Percentiles rank a stretch among this genome's conserved stretches.
These are phyloP conservation scores for Metarhizium anisopliae DNA, from an alignment of 2,329 filamentous ascomycete species.

Conservation along the genomic window DNA sequence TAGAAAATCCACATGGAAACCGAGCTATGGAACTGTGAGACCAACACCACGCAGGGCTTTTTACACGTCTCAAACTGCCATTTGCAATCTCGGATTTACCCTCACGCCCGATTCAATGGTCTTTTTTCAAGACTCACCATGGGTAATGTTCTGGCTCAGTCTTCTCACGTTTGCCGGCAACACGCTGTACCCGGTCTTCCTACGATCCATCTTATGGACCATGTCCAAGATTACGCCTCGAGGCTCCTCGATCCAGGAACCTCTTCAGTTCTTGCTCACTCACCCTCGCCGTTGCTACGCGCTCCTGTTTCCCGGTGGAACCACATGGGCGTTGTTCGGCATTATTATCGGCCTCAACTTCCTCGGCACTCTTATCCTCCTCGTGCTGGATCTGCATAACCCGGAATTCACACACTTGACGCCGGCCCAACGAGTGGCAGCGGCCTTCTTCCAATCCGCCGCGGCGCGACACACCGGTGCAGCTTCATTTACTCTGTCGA, in stretches of 20 bases:
- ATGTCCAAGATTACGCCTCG: slow-evolving; percentile 37
- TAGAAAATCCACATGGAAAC: not conserved
- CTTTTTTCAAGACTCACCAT: slow-evolving; percentile 33
- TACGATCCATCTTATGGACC: slow-evolving; percentile 49
- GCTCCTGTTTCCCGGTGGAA: slow-evolving; percentile 49
- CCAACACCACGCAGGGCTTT: slow-evolving; percentile 29
- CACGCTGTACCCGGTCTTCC: slow-evolving; percentile 47
- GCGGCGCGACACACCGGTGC: slow-evolving; percentile 38
- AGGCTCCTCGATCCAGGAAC: slow-evolving; percentile 27
- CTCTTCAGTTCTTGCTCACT: slow-evolving; percentile 49
- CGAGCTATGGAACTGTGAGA: not conserved
- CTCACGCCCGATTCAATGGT: slow-evolving; percentile 47
- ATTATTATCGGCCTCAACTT: slow-evolving; percentile 43
- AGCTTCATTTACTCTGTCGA: slow-evolving; percentile 39
- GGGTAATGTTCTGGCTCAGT: slow-evolving; percentile 36
- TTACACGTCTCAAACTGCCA: slow-evolving; percentile 41
- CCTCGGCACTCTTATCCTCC: slow-evolving; percentile 46
- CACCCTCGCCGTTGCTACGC: slow-evolving; percentile 56
- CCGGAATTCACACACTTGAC: slow-evolving; percentile 36
- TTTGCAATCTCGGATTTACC: slow-evolving; percentile 44
- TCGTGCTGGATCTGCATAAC: slow-evolving; percentile 42
- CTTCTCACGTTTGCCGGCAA: slow-evolving; percentile 43
- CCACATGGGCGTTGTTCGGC: slow-evolving; percentile 48
- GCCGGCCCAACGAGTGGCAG: slow-evolving; percentile 37
- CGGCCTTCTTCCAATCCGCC: slow-evolving; percentile 49